Evolutionary conservation across 2,329 filamentous ascomycete genomes (phyloP), one percentile per base, ranked within the genome.

Genomic region (Xylariaceae sp.): DNA sequence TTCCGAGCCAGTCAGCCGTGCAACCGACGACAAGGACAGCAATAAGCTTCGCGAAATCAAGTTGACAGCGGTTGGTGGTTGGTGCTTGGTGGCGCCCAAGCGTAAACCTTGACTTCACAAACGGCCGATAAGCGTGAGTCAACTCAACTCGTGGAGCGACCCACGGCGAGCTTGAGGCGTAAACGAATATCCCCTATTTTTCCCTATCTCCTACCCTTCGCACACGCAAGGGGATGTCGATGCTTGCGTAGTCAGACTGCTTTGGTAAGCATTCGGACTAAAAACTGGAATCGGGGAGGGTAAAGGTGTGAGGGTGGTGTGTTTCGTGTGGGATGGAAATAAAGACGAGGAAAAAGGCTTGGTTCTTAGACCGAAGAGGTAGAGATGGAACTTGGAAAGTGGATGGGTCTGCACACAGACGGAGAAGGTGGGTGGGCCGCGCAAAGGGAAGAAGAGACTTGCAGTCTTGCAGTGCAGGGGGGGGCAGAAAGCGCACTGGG

Each of bases 1-100:
- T 76, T 75, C 76, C 74, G 75, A 76, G 75, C 76, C 76, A 77
- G 76, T 70, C 68, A 70, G 66, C 63, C 63, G 61, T 65, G 61
- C 59, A 68, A 63, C 62, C 56, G 62, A 65, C 64, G 60, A 67
- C 64, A 63, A 64, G 44, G 51, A 60, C 51, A 48, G 40, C 46
- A 36, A 29, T 34, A 31, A 26, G 41, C 16, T 45, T 51, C 9
- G 41, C 36, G 40, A 45, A 21, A 41, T 52, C 34, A 31, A 31
- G 26, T 48, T 39, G 9, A 40, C 34, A 24, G 29, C 29, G 21
- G 16, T 36, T 9, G n/a, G n/a, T n/a, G n/a, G 16, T 9, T 16
- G 6, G n/a, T 9, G 46, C 16, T 41, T 19, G 51, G 49, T 46
- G 47, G 54, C 46, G 50, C 44, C 17, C 26, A 34, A 53, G 46